Evolutionary conservation across 2,329 filamentous ascomycete species (phyloP).

Genomic region (Orbilia blumenaviensis): DNA sequence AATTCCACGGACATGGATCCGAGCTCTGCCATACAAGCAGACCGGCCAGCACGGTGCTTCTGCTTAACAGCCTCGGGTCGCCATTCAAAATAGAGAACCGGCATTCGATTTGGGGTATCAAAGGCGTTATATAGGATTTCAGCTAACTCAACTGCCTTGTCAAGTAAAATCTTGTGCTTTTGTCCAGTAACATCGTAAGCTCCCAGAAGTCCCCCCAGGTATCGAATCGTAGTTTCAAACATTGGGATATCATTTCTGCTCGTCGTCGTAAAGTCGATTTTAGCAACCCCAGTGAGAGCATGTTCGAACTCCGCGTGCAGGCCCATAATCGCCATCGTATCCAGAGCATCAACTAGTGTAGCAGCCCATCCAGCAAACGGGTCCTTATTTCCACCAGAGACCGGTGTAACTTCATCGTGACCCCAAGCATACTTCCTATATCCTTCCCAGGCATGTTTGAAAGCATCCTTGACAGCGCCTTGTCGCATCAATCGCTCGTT

Average conservation of each 20-base stretch:
- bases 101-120: conserved; percentile 94
- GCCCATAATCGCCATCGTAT: conserved; percentile 88
- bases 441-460: conserved; percentile 80
- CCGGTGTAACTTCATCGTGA: conserved; percentile 84
- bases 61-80: conserved; percentile 64
- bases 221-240: conserved; percentile 91
- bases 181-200: conserved; percentile 86
- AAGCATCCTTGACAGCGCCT: conserved; percentile 74
- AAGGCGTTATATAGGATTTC: conserved; percentile 84
- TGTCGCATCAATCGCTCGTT: conserved; percentile 73
- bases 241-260: conserved; percentile 77
- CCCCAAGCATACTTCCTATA: conserved; percentile 83
- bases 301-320: conserved; percentile 81
- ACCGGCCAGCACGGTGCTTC: conserved; percentile 55
- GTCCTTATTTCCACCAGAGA: conserved; percentile 73
- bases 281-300: conserved; percentile 73
- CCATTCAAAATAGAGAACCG: conserved; percentile 81
- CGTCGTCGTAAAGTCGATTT: conserved; percentile 84
- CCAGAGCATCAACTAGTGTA: conserved; percentile 81
- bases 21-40: conserved; percentile 71
- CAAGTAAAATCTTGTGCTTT: conserved; percentile 73
- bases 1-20: conserved; percentile 88
- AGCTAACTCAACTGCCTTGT: conserved; percentile 80
- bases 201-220: conserved; percentile 83
- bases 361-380: conserved; percentile 93